phyloP scores from a whole-genome alignment of 1,139 yeast genomes.

The Meyerozyma smithsonii region DNA sequence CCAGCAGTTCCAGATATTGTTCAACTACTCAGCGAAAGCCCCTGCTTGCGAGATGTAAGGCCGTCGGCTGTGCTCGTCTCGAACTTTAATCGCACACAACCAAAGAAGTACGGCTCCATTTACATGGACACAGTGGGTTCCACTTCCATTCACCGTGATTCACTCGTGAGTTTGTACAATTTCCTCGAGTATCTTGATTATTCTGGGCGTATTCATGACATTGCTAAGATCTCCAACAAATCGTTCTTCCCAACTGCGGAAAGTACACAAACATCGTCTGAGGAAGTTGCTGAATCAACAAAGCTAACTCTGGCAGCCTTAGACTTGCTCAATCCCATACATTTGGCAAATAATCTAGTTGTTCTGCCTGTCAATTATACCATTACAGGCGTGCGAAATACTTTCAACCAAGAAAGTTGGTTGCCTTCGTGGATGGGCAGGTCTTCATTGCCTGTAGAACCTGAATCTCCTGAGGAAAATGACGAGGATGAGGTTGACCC shows the following conservation, averaged over 20 bases:
- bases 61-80: slow-evolving; percentile 23
- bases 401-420: background rate
- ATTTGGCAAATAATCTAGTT: slow-evolving; percentile 33
- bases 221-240: slow-evolving; percentile 14
- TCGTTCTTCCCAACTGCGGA: slow-evolving; percentile 13
- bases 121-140: slow-evolving; percentile 14
- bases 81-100: slow-evolving; percentile 18
- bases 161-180: slow-evolving; percentile 25
- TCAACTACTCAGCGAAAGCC: slow-evolving; percentile 14
- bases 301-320: slow-evolving; percentile 16
- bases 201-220: slow-evolving; percentile 22
- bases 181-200: slow-evolving; percentile 32
- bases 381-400: slow-evolving; percentile 28
- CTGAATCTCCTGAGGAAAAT: slow-evolving; percentile 6
- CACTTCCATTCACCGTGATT: slow-evolving; percentile 9
- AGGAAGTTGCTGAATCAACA: slow-evolving; percentile 9
- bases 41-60: slow-evolving; percentile 7
- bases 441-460: background rate
- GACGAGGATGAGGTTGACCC: slow-evolving; percentile 9
- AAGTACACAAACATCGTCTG: slow-evolving; percentile 5
- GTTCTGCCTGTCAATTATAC: slow-evolving; percentile 38
- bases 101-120: slow-evolving; percentile 34
- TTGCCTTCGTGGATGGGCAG: slow-evolving; percentile 1
- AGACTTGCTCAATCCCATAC: slow-evolving; percentile 31
- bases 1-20: slow-evolving; percentile 14